Evolutionary conservation across 1,284 basidiomycete species (phyloP), one percentile per base, ranked within the genome.

Genomic region (Pyrrhoderma lamaoense): DNA sequence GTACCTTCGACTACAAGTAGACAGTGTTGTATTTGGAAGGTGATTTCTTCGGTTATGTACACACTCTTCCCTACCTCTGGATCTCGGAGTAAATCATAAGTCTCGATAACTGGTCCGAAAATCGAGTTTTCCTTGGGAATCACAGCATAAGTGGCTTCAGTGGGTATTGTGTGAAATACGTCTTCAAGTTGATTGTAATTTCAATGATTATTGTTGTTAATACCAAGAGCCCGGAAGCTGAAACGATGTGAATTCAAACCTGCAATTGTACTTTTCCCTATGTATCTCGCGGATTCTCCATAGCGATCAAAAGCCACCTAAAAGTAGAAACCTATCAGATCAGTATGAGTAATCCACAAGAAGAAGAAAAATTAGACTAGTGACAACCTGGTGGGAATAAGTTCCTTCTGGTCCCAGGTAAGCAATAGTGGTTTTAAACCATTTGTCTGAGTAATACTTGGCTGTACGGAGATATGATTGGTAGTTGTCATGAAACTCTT

Each of bases 121-220:
- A 79, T 83, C 21, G 79, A 79, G 60, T 89, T 89, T 65, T 89
- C 87, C 62, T 85, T 81, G 13, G 86, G 87, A 18, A 89, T 69
- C 8, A 89, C 70, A 18, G 74, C 85, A 44, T 79, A 62, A 52
- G 61, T 71, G 53, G 63, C 64, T 27, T 63, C 62, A 25, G 60
- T 44, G 2, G 71, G 69, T 19, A 89, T 63, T 8, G 73, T 65
- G 40, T 71, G 60, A 53, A 82, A 80, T 19, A 82, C 77, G 56
- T 75, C 85, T 89, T 48, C 16, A 45, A 19, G 34, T 36, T 7
- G 16, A 22, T 40, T 40, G 38, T 40, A 22, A 40, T 11, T 37
- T 16, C 35, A 37, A n/a, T n/a, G n/a, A n/a, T n/a, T n/a, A n/a
- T n/a, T n/a, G n/a, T n/a, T n/a, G n/a, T n/a, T n/a, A 39, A 35